Conservation (phyloP, 331 rosid genomes). For the Cydonia oblonga region DNA sequence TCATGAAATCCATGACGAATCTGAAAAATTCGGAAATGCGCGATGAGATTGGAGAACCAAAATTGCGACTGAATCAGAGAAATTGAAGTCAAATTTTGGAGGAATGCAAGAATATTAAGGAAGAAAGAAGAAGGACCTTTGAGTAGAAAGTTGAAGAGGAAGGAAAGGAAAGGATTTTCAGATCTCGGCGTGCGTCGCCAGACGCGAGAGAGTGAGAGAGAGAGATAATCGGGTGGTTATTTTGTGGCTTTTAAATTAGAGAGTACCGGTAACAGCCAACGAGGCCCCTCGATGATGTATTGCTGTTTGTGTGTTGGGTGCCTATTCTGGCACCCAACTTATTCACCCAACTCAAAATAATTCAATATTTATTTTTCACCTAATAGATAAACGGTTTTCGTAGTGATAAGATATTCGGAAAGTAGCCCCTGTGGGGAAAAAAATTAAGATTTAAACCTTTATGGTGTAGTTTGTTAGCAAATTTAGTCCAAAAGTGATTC, state of each 20-base stretch:
- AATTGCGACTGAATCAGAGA: not conserved
- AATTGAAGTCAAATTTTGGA: not conserved
- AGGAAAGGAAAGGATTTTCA: not conserved
- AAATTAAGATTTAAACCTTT: too few relatives aligned
- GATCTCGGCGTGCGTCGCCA: constrained; percentile 11
- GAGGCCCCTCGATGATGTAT: not conserved
- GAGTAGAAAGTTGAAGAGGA: not conserved
- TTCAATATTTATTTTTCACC: too few relatives aligned
- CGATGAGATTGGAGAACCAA: not conserved
- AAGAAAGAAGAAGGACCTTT: not conserved
- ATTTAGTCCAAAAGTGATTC: too few relatives aligned
- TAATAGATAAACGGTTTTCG: too few relatives aligned
- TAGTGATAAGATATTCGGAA: too few relatives aligned
- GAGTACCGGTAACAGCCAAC: not conserved
- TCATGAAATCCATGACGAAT: constrained; percentile 95
- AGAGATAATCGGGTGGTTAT: not conserved
- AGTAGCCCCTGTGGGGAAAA: too few relatives aligned
- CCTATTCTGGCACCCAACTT: too few relatives aligned
- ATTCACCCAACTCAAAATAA: too few relatives aligned
- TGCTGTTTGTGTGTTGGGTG: not conserved
- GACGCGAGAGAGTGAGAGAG: not conserved
- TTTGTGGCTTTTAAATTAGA: not conserved
- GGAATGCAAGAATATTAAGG: not conserved
- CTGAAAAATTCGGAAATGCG: constrained; percentile 19
- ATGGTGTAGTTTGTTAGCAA: too few relatives aligned